These are phyloP conservation scores for Amanita jacksonii DNA, from an alignment of 768 basidiomycete genomes.

Conservation along the genomic window DNA sequence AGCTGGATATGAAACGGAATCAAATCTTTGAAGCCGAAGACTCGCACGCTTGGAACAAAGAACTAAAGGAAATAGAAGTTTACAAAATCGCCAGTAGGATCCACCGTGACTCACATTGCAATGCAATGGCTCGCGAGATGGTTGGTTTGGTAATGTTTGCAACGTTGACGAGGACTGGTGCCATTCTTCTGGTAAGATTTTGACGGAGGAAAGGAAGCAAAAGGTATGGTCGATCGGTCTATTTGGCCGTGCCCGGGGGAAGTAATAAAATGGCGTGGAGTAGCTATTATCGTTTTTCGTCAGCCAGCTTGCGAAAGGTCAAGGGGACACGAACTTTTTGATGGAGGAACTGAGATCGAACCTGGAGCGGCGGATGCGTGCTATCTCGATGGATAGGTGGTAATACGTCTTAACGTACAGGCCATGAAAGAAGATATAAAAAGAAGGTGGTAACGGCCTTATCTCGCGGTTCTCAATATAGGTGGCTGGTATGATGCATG, in stretches of 20 bases:
- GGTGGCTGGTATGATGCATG: slow-evolving; percentile 32
- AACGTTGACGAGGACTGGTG: slow-evolving; percentile 37
- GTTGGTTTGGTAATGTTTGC: slow-evolving; percentile 24
- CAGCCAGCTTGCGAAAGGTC: not conserved
- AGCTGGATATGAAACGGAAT: slow-evolving; percentile 64
- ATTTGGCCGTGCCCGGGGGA: slow-evolving; percentile 44
- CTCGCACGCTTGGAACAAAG: slow-evolving; percentile 47
- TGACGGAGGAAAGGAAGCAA: slow-evolving; percentile 48
- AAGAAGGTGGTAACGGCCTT: slow-evolving; percentile 41
- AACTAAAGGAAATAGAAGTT: slow-evolving; percentile 33
- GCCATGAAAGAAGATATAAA: slow-evolving; percentile 21
- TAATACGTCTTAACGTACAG: slow-evolving; percentile 35
- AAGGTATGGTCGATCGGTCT: slow-evolving; percentile 39
- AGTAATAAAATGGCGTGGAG: slow-evolving; percentile 43
- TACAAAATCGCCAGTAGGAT: not conserved
- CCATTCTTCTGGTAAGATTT: slow-evolving; percentile 61
- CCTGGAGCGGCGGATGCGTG: slow-evolving; percentile 27
- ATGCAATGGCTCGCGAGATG: slow-evolving; percentile 28
- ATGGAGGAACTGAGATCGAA: slow-evolving; percentile 35
- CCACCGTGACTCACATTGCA: slow-evolving; percentile 14
- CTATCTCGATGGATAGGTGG: slow-evolving; percentile 32
- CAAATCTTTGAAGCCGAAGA: slow-evolving; percentile 42
- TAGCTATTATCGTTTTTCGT: slow-evolving; percentile 14
- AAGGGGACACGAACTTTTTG: slow-evolving; percentile 29
- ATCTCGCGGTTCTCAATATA: slow-evolving; percentile 28